These are phyloP conservation scores for Strobilomyces confusus DNA, from an alignment of 768 basidiomycete species.

Conservation along the genomic window DNA sequence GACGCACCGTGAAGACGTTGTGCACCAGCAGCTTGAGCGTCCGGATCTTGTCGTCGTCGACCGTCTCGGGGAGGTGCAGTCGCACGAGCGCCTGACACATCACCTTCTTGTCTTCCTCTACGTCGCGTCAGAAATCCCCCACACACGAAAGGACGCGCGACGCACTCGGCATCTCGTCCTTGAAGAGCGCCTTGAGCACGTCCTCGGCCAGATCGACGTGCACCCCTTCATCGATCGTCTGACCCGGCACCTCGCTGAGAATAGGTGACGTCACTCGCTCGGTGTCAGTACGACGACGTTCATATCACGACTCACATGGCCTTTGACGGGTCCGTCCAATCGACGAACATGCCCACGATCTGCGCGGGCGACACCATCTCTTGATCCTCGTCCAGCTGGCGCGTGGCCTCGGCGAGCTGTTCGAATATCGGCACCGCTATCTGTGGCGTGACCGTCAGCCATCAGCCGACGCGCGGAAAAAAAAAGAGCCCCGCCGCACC, in stretches of 20 bases:
- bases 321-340: constrained; percentile 87
- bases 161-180: constrained; percentile 51
- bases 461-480: background rate
- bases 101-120: constrained; percentile 56
- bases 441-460: constrained; percentile 33
- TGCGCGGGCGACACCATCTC: constrained; percentile 74
- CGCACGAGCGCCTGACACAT: constrained; percentile 62
- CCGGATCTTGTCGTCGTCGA: constrained; percentile 66
- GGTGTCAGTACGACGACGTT: too few relatives aligned
- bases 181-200: constrained; percentile 46
- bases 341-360: constrained; percentile 73
- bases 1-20: constrained; percentile 26
- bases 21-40: constrained; percentile 58
- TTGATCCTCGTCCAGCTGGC: constrained; percentile 66
- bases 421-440: constrained; percentile 69
- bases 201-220: constrained; percentile 57
- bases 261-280: background rate
- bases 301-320: constrained; percentile 38
- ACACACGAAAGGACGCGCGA: constrained; percentile 4
- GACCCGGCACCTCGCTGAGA: constrained; percentile 40
- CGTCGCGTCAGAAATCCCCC: background rate
- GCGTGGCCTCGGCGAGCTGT: constrained; percentile 51
- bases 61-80: constrained; percentile 61
- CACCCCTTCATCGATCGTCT: constrained; percentile 36
- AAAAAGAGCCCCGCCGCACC: background rate